Base-by-base conservation (phyloP, 192 early-diverging fungal species). In the Cladochytrium replicatum region DNA sequence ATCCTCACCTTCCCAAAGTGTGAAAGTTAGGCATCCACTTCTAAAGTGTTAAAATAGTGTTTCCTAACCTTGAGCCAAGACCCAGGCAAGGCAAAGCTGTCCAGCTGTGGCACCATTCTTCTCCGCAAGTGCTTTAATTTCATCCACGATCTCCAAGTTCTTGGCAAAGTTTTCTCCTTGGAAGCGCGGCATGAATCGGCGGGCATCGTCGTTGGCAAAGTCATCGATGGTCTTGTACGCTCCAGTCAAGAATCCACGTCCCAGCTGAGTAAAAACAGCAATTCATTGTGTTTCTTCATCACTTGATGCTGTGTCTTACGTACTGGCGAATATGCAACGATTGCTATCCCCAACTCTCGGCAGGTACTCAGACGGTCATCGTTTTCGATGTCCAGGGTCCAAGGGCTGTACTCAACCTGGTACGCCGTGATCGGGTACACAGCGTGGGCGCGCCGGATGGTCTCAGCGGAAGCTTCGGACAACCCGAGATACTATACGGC, bases 301-400 rank as follows among this genome's bases (percentile, higher is more conserved):
- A n/a, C 34, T n/a, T 37, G 13, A 13, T 37, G 13, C 34, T 37
- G 34, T 13, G 34, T 37, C 13, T 13, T 52, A 19, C 74, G 65
- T 1, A 72, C 75, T 2, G 81, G 80, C 5, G 78, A 78, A 38
- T 85, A 81, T 1, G 89, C 82, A 15, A 91, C 64, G 8, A 69
- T 53, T 15, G 69, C 54, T 29, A 75, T 56, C 6, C 66, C 69
- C 29, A 75, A 52, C 29, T 69, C 81, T 39, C 81, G 72, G 56
- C 84, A 87, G 13, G 78, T 60, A 26, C 77, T 68, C 17, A 86
- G 69, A 21, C 86, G 46, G 0, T 79, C 84, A 34, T 82, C 71
- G 2, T 57, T 73, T 59, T 85, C 80, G n/a, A 83, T 78, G 32
- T 77, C 64, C 5, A 67, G 62, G 6, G 75, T 64, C 67, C 84